Evolutionary conservation across 805 yeast species (phyloP).

Genomic region (Teunomyces aglyptinius): DNA sequence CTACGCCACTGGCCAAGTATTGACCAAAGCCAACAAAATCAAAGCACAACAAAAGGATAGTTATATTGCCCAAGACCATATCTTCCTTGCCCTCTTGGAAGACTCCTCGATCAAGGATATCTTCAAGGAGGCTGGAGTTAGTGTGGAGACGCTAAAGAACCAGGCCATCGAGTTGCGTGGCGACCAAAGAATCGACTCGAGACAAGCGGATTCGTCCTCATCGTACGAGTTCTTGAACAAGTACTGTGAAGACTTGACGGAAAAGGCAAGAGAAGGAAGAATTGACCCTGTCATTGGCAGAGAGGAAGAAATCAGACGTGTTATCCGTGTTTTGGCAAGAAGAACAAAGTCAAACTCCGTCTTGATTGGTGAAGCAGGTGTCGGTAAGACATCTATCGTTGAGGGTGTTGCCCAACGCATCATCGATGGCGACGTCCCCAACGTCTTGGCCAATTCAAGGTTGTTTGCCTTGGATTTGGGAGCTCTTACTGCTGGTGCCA

Average conservation of each 20-base stretch:
- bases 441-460: slow-evolving; percentile 74
- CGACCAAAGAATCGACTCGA: slow-evolving; percentile 84
- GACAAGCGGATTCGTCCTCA: slow-evolving; percentile 89
- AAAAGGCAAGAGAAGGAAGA: slow-evolving; percentile 88
- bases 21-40: slow-evolving; percentile 72
- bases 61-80: slow-evolving; percentile 92
- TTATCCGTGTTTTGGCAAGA: slow-evolving; percentile 93
- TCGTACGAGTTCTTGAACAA: slow-evolving; percentile 80
- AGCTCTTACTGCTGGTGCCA: slow-evolving; percentile 97
- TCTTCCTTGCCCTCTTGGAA: slow-evolving; percentile 78
- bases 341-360: slow-evolving; percentile 97
- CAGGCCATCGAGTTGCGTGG: slow-evolving; percentile 86
- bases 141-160: slow-evolving; percentile 67
- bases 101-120: slow-evolving; percentile 69
- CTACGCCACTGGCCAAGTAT: slow-evolving; percentile 70
- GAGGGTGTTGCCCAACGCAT: slow-evolving; percentile 99
- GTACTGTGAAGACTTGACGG: slow-evolving; percentile 92
- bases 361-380: slow-evolving; percentile 98
- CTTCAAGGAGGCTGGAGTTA: slow-evolving; percentile 69
- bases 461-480: slow-evolving; percentile 91
- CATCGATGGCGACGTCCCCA: slow-evolving; percentile 92
- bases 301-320: slow-evolving; percentile 95
- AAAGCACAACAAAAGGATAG: slow-evolving; percentile 87
- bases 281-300: slow-evolving; percentile 98
- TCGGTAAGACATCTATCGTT: slow-evolving; percentile 96